These are phyloP conservation scores for Ascodesmis nigricans DNA, from an alignment of 495 filamentous ascomycete species.

Conservation along the genomic window DNA sequence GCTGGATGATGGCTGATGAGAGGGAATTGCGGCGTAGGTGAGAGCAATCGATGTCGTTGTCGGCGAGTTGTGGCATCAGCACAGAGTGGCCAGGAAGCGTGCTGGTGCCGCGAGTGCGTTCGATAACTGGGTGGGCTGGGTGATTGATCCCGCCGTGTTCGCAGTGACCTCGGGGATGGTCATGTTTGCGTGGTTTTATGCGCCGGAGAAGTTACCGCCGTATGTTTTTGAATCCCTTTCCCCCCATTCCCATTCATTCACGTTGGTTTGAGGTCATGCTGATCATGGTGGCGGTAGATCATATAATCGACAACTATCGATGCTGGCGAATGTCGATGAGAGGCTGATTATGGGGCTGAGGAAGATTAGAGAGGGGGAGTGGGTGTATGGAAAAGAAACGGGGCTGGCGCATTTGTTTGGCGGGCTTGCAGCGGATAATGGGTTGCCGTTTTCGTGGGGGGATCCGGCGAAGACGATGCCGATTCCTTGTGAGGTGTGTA, in stretches of 20 bases:
- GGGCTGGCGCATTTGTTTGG: constrained; percentile 48
- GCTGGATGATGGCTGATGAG: too few species aligned
- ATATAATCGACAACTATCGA: constrained; percentile 72
- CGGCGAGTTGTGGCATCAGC: constrained; percentile 40
- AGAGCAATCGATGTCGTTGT: constrained; percentile 54
- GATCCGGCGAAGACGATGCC: constrained; percentile 53
- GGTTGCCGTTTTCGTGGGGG: constrained; percentile 47
- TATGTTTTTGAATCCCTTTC: constrained; percentile 7
- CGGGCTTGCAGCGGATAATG: constrained; percentile 53
- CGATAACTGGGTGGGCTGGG: constrained; percentile 30
- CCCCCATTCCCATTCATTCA: neutral
- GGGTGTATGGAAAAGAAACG: constrained; percentile 59
- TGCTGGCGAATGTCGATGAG: constrained; percentile 54
- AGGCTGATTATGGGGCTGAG: constrained; percentile 57
- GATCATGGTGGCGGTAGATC: constrained; percentile 23
- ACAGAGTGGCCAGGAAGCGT: constrained; percentile 22
- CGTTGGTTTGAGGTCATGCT: neutral
- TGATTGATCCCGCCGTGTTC: constrained; percentile 53
- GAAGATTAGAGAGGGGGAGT: constrained; percentile 36
- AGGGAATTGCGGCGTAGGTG: neutral
- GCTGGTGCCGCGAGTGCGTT: constrained; percentile 29
- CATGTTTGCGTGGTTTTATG: constrained; percentile 33
- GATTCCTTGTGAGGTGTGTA: constrained; percentile 47
- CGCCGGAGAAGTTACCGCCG: constrained; percentile 18
- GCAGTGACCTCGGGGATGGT: constrained; percentile 53